Base-by-base conservation (phyloP, 441 rosid genomes). In the Caryocar brasiliense region DNA sequence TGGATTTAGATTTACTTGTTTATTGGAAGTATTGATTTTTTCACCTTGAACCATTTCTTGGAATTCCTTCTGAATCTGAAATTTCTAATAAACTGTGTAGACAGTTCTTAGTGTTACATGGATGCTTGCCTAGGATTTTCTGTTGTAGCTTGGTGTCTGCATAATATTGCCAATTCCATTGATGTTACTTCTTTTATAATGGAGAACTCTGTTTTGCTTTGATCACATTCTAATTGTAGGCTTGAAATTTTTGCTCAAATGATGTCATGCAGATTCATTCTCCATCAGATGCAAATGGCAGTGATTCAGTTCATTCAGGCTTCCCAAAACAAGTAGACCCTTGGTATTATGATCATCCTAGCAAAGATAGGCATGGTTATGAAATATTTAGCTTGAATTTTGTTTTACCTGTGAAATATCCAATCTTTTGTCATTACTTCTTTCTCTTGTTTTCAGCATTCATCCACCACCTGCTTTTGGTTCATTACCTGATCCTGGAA, bases 381-480 rank as follows among this genome's bases (percentile, higher is more conserved):
- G 35, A 38, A 68, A 48, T 48, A 24, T 61, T 40, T 4, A n/a
- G 51, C 53, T 51, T 19, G 33, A 26, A 5, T 39, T 55, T 5
- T 5, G 5, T 39, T 42, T 54, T 40, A 43, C 18, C 14, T 3
- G 13, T 40, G 19, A 44, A 47, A 24, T 38, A 14, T 40, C 34
- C 2, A 18, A 11, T 25, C 14, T 4, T 30, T 36, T 44, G 29
- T 17, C 28, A 19, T 57, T 51, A 43, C 23, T 39, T 12, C 30
- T 27, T 26, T 24, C 15, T 54, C 62, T 24, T 24, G 21, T 40
- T 43, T 53, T 24, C 78, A 80, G 80, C 56, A 55, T 55, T 48
- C 76, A 72, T 61, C 83, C 85, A 42, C 73, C 73, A 7, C 76
- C 86, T 34, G 77, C 79, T 64, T 78, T 78, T 54, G 78, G 78